Percentiles rank a stretch among this genome's conserved stretches.
Evolutionary conservation across 495 filamentous ascomycete species (phyloP).

Genomic region (Podospora comata): DNA sequence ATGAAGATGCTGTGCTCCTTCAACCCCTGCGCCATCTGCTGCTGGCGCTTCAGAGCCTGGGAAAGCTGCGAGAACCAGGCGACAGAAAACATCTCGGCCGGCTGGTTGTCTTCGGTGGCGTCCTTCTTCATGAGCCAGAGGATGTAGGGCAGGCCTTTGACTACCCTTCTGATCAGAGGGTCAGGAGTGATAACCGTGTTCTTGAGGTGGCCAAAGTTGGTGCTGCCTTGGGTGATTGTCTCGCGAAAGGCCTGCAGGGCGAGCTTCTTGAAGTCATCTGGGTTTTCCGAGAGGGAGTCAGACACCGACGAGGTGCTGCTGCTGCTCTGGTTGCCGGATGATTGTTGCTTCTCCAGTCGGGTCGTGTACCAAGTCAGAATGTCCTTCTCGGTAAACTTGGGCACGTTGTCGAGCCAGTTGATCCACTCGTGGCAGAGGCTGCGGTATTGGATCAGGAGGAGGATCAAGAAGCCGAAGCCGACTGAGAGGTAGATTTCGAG

Average conservation of each 20-base stretch:
- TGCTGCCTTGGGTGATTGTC: constrained; percentile 6
- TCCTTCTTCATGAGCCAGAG: constrained; percentile 28
- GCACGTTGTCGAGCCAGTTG: constrained; percentile 47
- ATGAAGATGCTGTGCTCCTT: constrained; percentile 36
- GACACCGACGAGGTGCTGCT: constrained; percentile 12
- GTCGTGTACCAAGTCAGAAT: constrained; percentile 50
- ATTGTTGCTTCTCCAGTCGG: constrained; percentile 2
- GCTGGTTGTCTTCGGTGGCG: background rate
- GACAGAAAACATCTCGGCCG: constrained; percentile 20
- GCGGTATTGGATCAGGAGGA: constrained; percentile 47
- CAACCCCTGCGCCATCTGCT: constrained; percentile 29
- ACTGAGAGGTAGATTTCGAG: constrained; percentile 47
- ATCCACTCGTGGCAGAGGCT: constrained; percentile 50
- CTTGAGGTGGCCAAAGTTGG: background rate
- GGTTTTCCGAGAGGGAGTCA: background rate
- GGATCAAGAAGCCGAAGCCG: constrained; percentile 45
- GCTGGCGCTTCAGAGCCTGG: constrained; percentile 27
- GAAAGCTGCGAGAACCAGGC: constrained; percentile 30
- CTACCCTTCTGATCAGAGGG: constrained; percentile 18
- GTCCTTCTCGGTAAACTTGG: constrained; percentile 47
- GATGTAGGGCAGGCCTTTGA: constrained; percentile 25
- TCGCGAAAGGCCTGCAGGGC: constrained; percentile 24
- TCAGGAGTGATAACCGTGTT: background rate
- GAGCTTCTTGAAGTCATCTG: constrained; percentile 12
- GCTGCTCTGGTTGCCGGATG: background rate